Conservation (phyloP, 2,329 filamentous ascomycete species). For the Nemania diffusa region DNA sequence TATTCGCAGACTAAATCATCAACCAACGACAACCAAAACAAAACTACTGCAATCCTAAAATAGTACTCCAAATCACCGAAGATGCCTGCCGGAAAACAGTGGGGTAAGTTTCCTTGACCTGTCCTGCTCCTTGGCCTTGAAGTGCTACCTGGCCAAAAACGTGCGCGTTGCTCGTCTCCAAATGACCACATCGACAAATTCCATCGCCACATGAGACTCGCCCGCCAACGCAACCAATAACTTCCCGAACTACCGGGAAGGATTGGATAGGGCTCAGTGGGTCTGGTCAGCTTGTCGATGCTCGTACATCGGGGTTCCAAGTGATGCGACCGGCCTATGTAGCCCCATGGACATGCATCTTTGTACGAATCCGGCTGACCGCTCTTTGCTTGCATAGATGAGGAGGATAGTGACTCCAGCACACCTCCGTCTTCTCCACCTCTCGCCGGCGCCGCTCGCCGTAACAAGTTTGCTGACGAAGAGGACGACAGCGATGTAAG, state of each 20-base stretch:
- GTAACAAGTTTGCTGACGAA: slow-evolving; percentile 88
- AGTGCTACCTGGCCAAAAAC: not conserved
- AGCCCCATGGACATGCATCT: slow-evolving; percentile 29
- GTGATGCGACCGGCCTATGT: slow-evolving; percentile 29
- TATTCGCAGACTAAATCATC: not conserved
- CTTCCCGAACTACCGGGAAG: slow-evolving; percentile 15
- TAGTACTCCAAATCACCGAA: slow-evolving; percentile 28
- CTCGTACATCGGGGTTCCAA: slow-evolving; percentile 12
- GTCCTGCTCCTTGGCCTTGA: not conserved
- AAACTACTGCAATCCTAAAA: not conserved
- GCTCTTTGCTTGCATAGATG: slow-evolving; percentile 45
- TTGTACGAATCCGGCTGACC: slow-evolving; percentile 39
- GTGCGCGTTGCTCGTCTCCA: slow-evolving; percentile 11
- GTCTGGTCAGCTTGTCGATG: slow-evolving; percentile 30
- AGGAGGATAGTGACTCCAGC: slow-evolving; percentile 53
- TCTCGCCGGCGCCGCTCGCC: slow-evolving; percentile 54
- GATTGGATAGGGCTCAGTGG: slow-evolving; percentile 33
- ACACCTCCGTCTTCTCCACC: slow-evolving; percentile 53
- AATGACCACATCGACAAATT: slow-evolving; percentile 33
- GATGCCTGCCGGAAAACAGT: slow-evolving; percentile 53
- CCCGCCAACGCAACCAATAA: not conserved
- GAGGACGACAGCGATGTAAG: slow-evolving; percentile 84
- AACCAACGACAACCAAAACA: not conserved
- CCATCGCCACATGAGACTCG: slow-evolving; percentile 23
- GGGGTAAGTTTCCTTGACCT: slow-evolving; percentile 51